Conservation (phyloP, 2,329 filamentous ascomycete genomes). For the Microsporum canis region DNA sequence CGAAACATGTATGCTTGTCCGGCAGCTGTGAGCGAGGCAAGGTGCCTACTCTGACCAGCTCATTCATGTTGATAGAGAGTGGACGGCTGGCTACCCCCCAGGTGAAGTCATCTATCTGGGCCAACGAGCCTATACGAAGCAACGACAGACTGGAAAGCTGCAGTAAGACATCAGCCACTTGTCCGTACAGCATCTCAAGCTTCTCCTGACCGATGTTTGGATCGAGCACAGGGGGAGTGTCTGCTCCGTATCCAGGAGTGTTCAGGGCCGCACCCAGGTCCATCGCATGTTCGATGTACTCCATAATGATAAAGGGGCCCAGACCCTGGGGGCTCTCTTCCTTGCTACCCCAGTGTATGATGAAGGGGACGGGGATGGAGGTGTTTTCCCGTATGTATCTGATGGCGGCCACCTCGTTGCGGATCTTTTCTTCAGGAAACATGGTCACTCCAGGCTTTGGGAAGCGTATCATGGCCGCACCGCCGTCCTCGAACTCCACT, state of each 20-base stretch:
- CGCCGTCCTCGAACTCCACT: conserved; percentile 15
- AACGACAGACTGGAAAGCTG: conserved; percentile 24
- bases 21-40: conserved; percentile 15
- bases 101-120: conserved; percentile 16
- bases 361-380: conserved; percentile 13
- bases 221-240: conserved; percentile 25
- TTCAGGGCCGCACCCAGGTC: conserved; percentile 19
- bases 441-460: conserved; percentile 14
- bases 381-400: conserved; percentile 14
- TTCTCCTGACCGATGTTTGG: conserved; percentile 25
- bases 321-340: conserved; percentile 16
- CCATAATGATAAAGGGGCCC: conserved; percentile 29
- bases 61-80: conserved; percentile 35
- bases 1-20: conserved; percentile 19
- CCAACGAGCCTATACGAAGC: conserved; percentile 30
- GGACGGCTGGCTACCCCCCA: conserved; percentile 26
- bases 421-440: conserved; percentile 21
- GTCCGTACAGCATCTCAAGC: conserved; percentile 28
- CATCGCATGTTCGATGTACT: conserved; percentile 20
- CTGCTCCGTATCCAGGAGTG: conserved; percentile 16
- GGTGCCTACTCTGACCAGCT: conserved; percentile 21
- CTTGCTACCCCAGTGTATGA: conserved; percentile 14
- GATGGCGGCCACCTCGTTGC: conserved; percentile 14
- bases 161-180: conserved; percentile 34
- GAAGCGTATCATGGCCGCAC: conserved; percentile 16